Evolutionary conservation across 148 eudicot species (phyloP).

Genomic region (Euryodendron excelsum): DNA sequence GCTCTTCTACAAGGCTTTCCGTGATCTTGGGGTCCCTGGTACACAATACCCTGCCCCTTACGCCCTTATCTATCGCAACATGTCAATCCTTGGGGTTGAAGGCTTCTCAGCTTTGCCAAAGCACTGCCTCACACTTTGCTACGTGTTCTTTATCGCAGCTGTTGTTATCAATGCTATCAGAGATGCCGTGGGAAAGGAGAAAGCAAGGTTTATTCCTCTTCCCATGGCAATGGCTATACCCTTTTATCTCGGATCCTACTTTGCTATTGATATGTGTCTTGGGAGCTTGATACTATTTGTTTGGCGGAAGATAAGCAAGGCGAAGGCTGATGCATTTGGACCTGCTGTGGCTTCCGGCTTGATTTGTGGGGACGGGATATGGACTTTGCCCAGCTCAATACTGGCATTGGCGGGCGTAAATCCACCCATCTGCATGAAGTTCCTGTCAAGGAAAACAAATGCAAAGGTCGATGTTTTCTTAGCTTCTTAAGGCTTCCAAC

Average conservation of each 20-base stretch:
- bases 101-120: slow-evolving; percentile 53
- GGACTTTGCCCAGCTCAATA: slow-evolving; percentile 59
- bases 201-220: slow-evolving; percentile 41
- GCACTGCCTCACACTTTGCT: slow-evolving; percentile 48
- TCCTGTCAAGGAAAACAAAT: slow-evolving; percentile 41
- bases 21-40: slow-evolving; percentile 32
- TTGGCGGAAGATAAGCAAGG: slow-evolving; percentile 41
- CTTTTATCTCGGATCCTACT: slow-evolving; percentile 59
- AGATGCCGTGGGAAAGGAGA: slow-evolving; percentile 27
- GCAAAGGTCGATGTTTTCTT: slow-evolving; percentile 43
- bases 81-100: slow-evolving; percentile 51
- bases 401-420: slow-evolving; percentile 48
- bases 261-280: slow-evolving; percentile 66
- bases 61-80: slow-evolving; percentile 41
- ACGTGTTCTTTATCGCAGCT: slow-evolving; percentile 37
- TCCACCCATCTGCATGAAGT: slow-evolving; percentile 69
- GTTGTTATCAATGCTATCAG: slow-evolving; percentile 38
- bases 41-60: slow-evolving; percentile 49
- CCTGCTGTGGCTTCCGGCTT: slow-evolving; percentile 67
- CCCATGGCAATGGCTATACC: slow-evolving; percentile 82
- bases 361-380: slow-evolving; percentile 74
- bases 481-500: slow-evolving; percentile 11
- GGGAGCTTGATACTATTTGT: slow-evolving; percentile 58
- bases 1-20: slow-evolving; percentile 54
- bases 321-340: slow-evolving; percentile 43